phyloP scores from a whole-genome alignment of 805 yeast species.

The Metschnikowia reukaufii region DNA sequence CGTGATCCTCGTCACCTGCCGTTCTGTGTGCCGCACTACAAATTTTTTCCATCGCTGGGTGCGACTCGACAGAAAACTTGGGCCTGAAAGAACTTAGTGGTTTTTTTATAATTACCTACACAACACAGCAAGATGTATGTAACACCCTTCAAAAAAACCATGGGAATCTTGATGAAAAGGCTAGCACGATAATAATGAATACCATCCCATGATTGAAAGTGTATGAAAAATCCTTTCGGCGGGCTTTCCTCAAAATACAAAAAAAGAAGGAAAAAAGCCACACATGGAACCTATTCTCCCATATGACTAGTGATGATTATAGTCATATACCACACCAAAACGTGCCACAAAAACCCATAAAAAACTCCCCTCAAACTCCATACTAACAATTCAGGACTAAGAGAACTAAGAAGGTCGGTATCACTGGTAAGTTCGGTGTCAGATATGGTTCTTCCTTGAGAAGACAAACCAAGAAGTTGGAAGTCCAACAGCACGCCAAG shows the following conservation, averaged over 20 bases:
- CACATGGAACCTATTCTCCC: too few relatives aligned
- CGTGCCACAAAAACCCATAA: too few relatives aligned
- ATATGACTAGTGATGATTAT: too few relatives aligned
- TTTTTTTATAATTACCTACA: constrained; percentile 17
- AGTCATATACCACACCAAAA: background rate
- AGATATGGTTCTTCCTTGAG: constrained; percentile 99
- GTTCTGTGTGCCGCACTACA: constrained; percentile 16
- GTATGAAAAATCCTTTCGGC: too few relatives aligned
- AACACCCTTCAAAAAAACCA: background rate
- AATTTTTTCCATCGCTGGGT: constrained; percentile 13
- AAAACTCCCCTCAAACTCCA: background rate
- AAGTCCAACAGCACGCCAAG: constrained; percentile 97
- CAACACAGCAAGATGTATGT: constrained; percentile 25
- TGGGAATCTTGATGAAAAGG: background rate
- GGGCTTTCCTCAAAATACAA: too few relatives aligned
- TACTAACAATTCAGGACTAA: constrained; percentile 82
- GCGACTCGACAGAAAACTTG: constrained; percentile 11
- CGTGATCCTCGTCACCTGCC: constrained; percentile 14
- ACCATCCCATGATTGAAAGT: too few relatives aligned
- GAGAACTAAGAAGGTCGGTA: constrained; percentile 99
- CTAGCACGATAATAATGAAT: background rate
- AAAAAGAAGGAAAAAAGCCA: too few relatives aligned
- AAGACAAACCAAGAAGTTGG: constrained; percentile 99
- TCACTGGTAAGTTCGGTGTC: constrained; percentile 99
- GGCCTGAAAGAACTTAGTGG: constrained; percentile 7